Conservation (phyloP, 345 rosid genomes). For the Cardamine occulta region DNA sequence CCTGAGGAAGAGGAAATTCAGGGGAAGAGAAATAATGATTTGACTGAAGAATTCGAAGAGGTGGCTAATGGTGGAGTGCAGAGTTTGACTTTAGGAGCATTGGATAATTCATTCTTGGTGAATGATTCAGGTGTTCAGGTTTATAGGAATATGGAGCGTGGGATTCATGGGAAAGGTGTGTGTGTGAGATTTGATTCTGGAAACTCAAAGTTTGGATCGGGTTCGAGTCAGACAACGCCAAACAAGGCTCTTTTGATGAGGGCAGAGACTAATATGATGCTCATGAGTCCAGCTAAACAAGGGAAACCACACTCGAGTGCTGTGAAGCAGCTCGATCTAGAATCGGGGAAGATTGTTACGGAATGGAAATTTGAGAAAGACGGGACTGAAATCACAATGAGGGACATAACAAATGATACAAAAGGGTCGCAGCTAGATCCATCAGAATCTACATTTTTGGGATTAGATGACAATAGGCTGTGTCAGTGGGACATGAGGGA, state of each 20-base stretch:
- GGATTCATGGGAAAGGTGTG: slow-evolving; percentile 83
- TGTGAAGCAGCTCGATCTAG: slow-evolving; percentile 85
- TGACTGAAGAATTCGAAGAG: slow-evolving; percentile 89
- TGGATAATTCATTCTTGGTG: slow-evolving; percentile 92
- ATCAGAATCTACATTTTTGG: slow-evolving; percentile 87
- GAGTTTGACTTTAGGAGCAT: slow-evolving; percentile 80
- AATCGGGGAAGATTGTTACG: slow-evolving; percentile 81
- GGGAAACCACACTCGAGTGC: slow-evolving; percentile 73
- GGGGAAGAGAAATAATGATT: slow-evolving; percentile 44
- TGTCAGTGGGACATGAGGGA: slow-evolving; percentile 99
- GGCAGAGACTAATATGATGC: slow-evolving; percentile 95
- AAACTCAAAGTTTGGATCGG: slow-evolving; percentile 37
- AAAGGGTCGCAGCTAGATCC: slow-evolving; percentile 95
- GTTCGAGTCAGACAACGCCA: slow-evolving; percentile 53
- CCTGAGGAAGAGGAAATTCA: slow-evolving; percentile 44
- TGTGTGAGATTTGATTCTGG: slow-evolving; percentile 64
- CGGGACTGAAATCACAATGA: slow-evolving; percentile 83
- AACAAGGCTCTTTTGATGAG: slow-evolving; percentile 91
- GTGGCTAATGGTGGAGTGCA: slow-evolving; percentile 92
- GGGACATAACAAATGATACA: slow-evolving; percentile 80
- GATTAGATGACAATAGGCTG: slow-evolving; percentile 89
- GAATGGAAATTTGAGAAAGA: slow-evolving; percentile 95
- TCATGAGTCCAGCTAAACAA: slow-evolving; percentile 81
- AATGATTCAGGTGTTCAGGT: slow-evolving; percentile 89
- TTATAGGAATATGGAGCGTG: slow-evolving; percentile 66